Evolutionary conservation across 2,329 filamentous ascomycete species (phyloP).

Genomic region (Calonectria hawksworthii): DNA sequence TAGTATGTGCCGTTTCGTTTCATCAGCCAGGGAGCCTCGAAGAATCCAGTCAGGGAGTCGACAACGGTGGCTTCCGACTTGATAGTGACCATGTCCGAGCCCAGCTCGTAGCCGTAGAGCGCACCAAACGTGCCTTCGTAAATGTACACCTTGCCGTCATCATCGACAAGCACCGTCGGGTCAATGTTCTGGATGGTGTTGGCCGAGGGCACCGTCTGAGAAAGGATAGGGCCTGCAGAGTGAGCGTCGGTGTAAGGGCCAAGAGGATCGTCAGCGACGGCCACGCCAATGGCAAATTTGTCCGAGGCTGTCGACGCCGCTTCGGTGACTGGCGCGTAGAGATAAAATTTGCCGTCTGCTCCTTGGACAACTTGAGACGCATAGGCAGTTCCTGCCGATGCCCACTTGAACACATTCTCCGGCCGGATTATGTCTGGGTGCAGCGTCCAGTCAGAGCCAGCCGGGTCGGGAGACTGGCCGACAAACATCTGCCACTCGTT

Average conservation of each 20-base stretch:
- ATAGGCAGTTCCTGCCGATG: conserved; percentile 50
- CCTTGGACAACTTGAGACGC: conserved; percentile 54
- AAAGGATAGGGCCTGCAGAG: conserved; percentile 52
- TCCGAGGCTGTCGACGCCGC: conserved; percentile 39
- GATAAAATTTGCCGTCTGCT: conserved; percentile 52
- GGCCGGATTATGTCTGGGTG: conserved; percentile 49
- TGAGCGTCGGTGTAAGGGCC: conserved; percentile 55
- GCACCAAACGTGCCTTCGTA: conserved; percentile 56
- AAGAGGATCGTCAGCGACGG: conserved; percentile 49
- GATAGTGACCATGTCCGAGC: conserved; percentile 54
- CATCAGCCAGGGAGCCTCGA: conserved; percentile 56
- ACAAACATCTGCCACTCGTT: conserved; percentile 55
- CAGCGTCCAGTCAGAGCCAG: conserved; percentile 51
- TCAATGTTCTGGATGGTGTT: conserved; percentile 58
- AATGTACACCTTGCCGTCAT: conserved; percentile 52
- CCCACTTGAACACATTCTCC: conserved; percentile 52
- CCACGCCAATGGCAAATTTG: conserved; percentile 55
- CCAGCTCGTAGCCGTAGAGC: conserved; percentile 52
- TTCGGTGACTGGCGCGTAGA: conserved; percentile 51
- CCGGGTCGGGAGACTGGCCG: conserved; percentile 45
- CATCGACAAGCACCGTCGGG: conserved; percentile 54
- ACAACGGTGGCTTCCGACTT: conserved; percentile 41
- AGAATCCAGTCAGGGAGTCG: conserved; percentile 49
- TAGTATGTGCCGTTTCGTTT: conserved; percentile 54
- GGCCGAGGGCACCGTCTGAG: conserved; percentile 48